Percentiles rank a stretch among this genome's conserved stretches.
Evolutionary conservation across 768 basidiomycete genomes (phyloP).

Genomic region (Sporobolomyces phaffii): DNA sequence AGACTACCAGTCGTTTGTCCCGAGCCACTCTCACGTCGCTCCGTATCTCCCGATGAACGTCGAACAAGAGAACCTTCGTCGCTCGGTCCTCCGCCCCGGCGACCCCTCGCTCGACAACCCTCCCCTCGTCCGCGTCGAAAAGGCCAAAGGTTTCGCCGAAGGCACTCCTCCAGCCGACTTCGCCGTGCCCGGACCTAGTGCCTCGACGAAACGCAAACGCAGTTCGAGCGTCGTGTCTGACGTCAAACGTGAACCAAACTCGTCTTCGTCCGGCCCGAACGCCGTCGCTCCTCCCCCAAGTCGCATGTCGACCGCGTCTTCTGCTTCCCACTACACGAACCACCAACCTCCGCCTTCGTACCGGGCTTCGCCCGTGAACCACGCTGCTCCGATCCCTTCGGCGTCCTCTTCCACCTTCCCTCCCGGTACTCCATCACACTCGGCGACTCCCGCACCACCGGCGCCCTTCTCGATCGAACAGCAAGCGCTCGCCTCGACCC

Average conservation of each 20-base stretch:
- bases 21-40: conserved; percentile 5
- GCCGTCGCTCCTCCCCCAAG: no score
- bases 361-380: not conserved
- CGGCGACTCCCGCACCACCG: not conserved
- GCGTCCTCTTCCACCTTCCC: not conserved
- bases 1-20: not conserved
- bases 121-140: not conserved
- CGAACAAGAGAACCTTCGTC: conserved; percentile 13
- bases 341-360: not conserved
- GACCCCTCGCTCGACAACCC: conserved; percentile 20
- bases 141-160: not conserved
- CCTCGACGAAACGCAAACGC: not conserved
- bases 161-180: not conserved
- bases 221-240: not conserved
- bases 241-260: not conserved
- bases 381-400: not conserved
- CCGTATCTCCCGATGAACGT: conserved; percentile 24
- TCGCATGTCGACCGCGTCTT: no score
- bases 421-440: not conserved
- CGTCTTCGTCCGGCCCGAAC: no score
- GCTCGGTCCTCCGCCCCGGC: not conserved
- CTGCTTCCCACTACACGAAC: no score
- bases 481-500: not conserved
- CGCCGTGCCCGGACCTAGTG: no score
- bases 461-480: not conserved